Evolutionary conservation across 306 rosid genomes (phyloP), one percentile per base, ranked within the genome.

Genomic region (Elaeagnus macrophylla): DNA sequence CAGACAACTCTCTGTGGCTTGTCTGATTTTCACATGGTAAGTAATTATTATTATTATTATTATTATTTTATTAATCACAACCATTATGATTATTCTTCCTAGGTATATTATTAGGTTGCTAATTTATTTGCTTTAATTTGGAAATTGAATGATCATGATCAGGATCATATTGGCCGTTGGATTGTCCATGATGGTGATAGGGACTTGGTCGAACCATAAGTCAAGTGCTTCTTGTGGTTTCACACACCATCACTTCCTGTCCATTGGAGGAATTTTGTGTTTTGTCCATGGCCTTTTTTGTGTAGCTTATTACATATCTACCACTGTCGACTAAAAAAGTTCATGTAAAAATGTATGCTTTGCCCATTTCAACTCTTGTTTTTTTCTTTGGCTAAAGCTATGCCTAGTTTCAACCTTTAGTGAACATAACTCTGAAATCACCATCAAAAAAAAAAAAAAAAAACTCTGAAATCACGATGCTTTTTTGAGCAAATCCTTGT

Each of bases 181-280:
- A 37, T 71, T 91, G 66, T 70, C 89, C 0, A 7, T 86, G 86
- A 65, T 90, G 13, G 61, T 86, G 17, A 53, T 79, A 0, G 89
- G 95, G 7, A 53, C 93, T 36, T 10, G 79, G 51, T 72, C 77
- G 0, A 90, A 90, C 72, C 76, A 82, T 39, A 82, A 49, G 56
- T 76, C 88, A 3, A 84, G 93, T 62, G 75, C 70, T 56, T 66
- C 69, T 0, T 87, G 99, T 49, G 82, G 81, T 2, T 38, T 87
- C 6, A 74, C 86, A 12, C 75, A 81, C 55, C 73, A 52, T 75
- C 83, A 73, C 1, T 59, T 81, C 51, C 60, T 91, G 37, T 80
- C 82, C 0, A 76, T 80, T 0, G 93, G 97, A 53, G 97, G 97
- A 43, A 75, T 91, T 56, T 9, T 84, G 38, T 91, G 96, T 50